Base-by-base conservation (phyloP, 2,329 filamentous ascomycete species). In the Pleomassaria siparia region DNA sequence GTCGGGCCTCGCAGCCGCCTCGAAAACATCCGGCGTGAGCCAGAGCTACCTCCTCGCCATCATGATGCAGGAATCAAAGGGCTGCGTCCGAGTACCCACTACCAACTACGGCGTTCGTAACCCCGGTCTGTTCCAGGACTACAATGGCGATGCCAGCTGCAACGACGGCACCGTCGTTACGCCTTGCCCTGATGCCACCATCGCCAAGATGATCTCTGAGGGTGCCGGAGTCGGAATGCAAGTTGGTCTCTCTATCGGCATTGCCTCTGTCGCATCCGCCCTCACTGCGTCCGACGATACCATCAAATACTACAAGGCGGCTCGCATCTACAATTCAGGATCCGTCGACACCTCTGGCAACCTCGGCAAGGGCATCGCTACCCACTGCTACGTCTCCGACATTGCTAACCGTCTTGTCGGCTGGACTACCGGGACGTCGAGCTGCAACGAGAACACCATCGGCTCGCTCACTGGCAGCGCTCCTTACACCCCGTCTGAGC, bases 241-340 rank as follows among this genome's bases (percentile, higher is more conserved):
- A 4, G 72, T 74, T 20, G 77, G 76, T 1, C 62, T 80, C 12
- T 63, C 64, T 30, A 72, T 76, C 50, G 65, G 62, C 43, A 52
- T 76, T 35, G 57, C 55, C n/a, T n/a, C n/a, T n/a, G n/a, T n/a
- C n/a, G n/a, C n/a, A n/a, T n/a, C n/a, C 18, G 47, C 69, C 44
- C 47, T 64, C 13, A 61, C 58, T 4, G 59, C 56, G 13, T 53
- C 46, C 15, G 65, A 70, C 49, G 69, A n/a, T n/a, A n/a, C 65
- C 30, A 64, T 64, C 46, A 71, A 67, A 37, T 78, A 70, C 62
- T 80, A 79, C 59, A 70, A 65, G 40, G 76, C 73, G 0, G 74
- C 76, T n/a, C 66, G 76, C 26, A 71, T 74, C 28, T 80, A 80
- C 66, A 80, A 80, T 59, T 74, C 74, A n/a, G 77, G 77, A 13